phyloP scores from a whole-genome alignment of 257 asterid genomes.

The Scutellaria minor region DNA sequence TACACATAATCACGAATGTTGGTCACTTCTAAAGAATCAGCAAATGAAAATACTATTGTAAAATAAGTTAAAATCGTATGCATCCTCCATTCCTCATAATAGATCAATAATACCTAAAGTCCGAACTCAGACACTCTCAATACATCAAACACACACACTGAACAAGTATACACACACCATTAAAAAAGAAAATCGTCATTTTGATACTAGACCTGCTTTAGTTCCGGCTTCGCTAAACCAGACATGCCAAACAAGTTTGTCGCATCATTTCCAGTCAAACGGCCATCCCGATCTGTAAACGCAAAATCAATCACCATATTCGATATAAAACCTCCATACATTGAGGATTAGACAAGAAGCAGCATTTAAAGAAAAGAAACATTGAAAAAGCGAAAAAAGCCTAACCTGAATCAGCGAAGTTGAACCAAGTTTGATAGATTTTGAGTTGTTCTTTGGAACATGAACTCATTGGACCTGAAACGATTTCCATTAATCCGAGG shows the following conservation, averaged over 20 bases:
- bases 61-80: background rate
- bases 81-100: background rate
- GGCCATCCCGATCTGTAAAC: constrained; percentile 75
- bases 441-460: constrained; percentile 64
- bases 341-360: background rate
- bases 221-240: constrained; percentile 66
- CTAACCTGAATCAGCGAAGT: constrained; percentile 79
- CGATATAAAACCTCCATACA: constrained; percentile 5
- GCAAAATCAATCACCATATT: constrained; percentile 14
- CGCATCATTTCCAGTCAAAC: constrained; percentile 81
- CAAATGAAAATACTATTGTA: background rate
- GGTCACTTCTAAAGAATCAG: background rate
- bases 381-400: background rate
- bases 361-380: background rate
- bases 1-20: background rate
- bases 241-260: constrained; percentile 68
- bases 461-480: constrained; percentile 39
- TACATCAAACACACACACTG: background rate
- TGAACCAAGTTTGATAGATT: constrained; percentile 77
- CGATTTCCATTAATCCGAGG: constrained; percentile 47
- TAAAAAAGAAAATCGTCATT: background rate
- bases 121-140: too few relatives aligned
- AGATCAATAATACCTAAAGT: too few relatives aligned
- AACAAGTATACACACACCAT: background rate
- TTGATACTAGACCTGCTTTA: constrained; percentile 64